phyloP scores from a whole-genome alignment of 345 rosid genomes.

The Jatropha curcas region DNA sequence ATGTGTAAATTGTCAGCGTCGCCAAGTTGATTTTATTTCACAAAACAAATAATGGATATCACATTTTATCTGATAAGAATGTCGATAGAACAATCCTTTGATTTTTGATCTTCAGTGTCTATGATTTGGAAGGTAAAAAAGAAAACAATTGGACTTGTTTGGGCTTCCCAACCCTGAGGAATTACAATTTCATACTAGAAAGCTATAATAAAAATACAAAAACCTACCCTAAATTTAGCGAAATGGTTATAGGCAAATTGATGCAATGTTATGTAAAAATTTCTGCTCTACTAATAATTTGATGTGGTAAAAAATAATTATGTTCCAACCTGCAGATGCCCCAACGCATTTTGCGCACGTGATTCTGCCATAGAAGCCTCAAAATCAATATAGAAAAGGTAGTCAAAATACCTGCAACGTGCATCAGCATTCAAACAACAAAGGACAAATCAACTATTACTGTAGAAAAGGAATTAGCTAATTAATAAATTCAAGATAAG shows the following conservation, averaged over 20 bases:
- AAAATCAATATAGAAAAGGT: constrained; percentile 82
- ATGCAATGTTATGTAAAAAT: not conserved
- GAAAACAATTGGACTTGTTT: not conserved
- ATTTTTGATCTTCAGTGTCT: not conserved
- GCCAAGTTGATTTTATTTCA: too few relatives aligned
- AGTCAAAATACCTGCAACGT: constrained; percentile 79
- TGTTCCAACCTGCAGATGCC: constrained; percentile 69
- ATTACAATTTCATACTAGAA: not conserved
- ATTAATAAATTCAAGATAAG: not conserved
- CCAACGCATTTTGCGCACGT: constrained; percentile 74
- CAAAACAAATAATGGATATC: too few relatives aligned
- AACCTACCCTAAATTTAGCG: not conserved
- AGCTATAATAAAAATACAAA: not conserved
- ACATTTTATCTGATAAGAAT: not conserved
- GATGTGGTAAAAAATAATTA: not conserved
- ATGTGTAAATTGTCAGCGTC: not conserved
- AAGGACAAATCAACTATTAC: not conserved
- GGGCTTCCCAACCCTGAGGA: not conserved
- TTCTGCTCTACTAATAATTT: too few relatives aligned
- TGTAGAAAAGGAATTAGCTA: not conserved
- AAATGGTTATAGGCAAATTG: not conserved
- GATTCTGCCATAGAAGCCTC: constrained; percentile 95
- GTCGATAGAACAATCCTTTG: not conserved
- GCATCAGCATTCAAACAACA: constrained; percentile 7
- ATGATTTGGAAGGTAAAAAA: not conserved